phyloP scores from a whole-genome alignment of 805 yeast genomes.

The Barnettozyma populi region DNA sequence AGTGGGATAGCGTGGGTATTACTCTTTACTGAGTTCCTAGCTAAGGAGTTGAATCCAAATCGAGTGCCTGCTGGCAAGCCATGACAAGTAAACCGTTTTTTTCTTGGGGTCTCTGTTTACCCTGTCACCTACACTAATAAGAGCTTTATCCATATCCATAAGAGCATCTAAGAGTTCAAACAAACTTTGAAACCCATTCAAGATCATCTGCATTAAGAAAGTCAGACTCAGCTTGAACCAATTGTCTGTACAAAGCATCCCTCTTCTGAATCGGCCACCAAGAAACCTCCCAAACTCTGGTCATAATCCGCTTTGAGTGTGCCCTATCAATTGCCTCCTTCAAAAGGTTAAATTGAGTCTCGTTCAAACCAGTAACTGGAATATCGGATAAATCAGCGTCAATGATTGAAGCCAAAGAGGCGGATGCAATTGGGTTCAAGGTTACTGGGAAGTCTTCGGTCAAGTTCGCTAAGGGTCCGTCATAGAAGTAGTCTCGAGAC shows the following conservation, averaged over 20 bases:
- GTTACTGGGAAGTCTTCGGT: constrained; percentile 22
- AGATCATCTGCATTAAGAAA: constrained; percentile 65
- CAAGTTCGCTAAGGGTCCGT: constrained; percentile 40
- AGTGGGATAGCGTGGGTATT: too few species aligned
- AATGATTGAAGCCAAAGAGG: constrained; percentile 33
- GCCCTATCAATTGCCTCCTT: constrained; percentile 33
- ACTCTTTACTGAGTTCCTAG: too few species aligned
- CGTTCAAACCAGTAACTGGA: constrained; percentile 29
- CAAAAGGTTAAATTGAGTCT: constrained; percentile 30
- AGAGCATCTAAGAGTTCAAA: not conserved
- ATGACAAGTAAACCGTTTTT: too few species aligned
- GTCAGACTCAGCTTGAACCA: constrained; percentile 47
- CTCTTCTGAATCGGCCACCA: constrained; percentile 57
- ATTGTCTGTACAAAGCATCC: constrained; percentile 44
- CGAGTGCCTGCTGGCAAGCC: too few species aligned
- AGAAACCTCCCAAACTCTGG: constrained; percentile 71
- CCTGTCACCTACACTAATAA: too few species aligned
- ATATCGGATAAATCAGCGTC: constrained; percentile 9
- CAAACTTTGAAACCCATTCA: constrained; percentile 27
- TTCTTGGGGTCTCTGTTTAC: too few species aligned
- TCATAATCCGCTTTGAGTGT: constrained; percentile 45
- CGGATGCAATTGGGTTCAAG: constrained; percentile 38
- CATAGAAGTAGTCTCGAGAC: constrained; percentile 40
- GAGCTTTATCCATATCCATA: too few species aligned
- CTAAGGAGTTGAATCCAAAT: too few species aligned